A percentile compares a stretch with the other conserved stretches of the same genome.
Evolutionary conservation across 495 filamentous ascomycete genomes (phyloP).

Genomic region (Penicillium flavigenum): DNA sequence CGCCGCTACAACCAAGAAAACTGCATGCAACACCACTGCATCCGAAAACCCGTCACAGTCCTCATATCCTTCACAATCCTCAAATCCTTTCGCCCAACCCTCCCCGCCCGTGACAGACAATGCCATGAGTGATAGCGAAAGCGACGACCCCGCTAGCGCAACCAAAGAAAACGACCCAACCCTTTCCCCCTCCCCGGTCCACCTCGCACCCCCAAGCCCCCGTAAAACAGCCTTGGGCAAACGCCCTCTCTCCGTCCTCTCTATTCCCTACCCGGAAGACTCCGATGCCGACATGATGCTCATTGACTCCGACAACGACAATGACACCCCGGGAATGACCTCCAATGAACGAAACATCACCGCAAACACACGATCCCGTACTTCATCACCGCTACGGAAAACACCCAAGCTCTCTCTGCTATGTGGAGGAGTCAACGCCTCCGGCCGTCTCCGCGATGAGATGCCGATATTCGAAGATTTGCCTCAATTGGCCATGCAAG

Average conservation of each 20-base stretch:
- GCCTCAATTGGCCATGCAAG: slow-evolving; percentile 22
- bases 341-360: slow-evolving; percentile 46
- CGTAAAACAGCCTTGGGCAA: slow-evolving; percentile 40
- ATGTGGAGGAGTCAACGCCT: slow-evolving; percentile 27
- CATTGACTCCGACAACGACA: slow-evolving; percentile 31
- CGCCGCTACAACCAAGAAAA: slow-evolving; percentile 26
- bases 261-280: slow-evolving; percentile 30
- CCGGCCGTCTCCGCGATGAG: slow-evolving; percentile 33
- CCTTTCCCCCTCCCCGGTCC: slow-evolving; percentile 40
- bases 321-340: slow-evolving; percentile 15
- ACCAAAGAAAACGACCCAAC: slow-evolving; percentile 55
- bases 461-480: slow-evolving; percentile 42
- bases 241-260: slow-evolving; percentile 44
- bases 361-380: slow-evolving; percentile 30
- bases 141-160: slow-evolving; percentile 28
- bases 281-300: slow-evolving; percentile 27
- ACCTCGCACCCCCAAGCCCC: slow-evolving; percentile 29
- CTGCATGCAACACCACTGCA: slow-evolving; percentile 6
- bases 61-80: slow-evolving; percentile 4
- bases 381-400: slow-evolving; percentile 21
- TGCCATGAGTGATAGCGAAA: slow-evolving; percentile 30
- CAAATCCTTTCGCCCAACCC: slow-evolving; percentile 9
- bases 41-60: slow-evolving; percentile 6
- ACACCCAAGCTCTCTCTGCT: slow-evolving; percentile 34
- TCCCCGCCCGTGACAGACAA: slow-evolving; percentile 3